phyloP scores from a whole-genome alignment of 2,329 filamentous ascomycete species.

The Fusarium nanum region DNA sequence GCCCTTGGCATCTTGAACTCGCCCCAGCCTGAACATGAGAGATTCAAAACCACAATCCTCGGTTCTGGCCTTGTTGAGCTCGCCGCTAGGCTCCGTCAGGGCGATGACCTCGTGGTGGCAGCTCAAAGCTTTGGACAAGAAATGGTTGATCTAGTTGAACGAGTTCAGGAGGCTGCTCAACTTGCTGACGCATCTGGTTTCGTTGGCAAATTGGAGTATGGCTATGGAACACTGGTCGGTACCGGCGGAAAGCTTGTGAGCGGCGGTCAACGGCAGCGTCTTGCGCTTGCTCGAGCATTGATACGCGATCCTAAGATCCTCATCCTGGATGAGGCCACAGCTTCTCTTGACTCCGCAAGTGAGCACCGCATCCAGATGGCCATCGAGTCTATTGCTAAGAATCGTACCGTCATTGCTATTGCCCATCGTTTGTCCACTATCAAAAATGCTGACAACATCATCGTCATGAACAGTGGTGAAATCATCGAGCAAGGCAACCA shows the following conservation, averaged over 20 bases:
- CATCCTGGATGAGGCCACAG: constrained; percentile 71
- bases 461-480: constrained; percentile 71
- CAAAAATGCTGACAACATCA: constrained; percentile 73
- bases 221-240: constrained; percentile 66
- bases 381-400: constrained; percentile 59
- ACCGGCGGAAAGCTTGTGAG: constrained; percentile 65
- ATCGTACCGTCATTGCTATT: constrained; percentile 74
- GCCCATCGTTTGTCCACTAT: constrained; percentile 72
- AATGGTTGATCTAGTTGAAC: constrained; percentile 62
- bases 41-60: constrained; percentile 60
- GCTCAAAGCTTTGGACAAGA: constrained; percentile 58
- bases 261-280: constrained; percentile 70
- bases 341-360: constrained; percentile 68
- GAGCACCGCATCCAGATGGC: constrained; percentile 66
- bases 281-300: constrained; percentile 68
- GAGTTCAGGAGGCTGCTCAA: constrained; percentile 63
- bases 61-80: constrained; percentile 62
- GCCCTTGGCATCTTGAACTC: constrained; percentile 62
- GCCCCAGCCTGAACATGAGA: constrained; percentile 52
- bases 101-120: constrained; percentile 59
- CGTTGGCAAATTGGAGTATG: constrained; percentile 64
- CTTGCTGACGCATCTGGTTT: constrained; percentile 70
- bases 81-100: constrained; percentile 63
- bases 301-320: constrained; percentile 68
- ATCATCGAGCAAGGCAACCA: constrained; percentile 74